Percentiles rank a stretch among this genome's conserved stretches.
Conservation (phyloP, 1,139 yeast species). For the Blastobotrys raffinosifermentans region DNA sequence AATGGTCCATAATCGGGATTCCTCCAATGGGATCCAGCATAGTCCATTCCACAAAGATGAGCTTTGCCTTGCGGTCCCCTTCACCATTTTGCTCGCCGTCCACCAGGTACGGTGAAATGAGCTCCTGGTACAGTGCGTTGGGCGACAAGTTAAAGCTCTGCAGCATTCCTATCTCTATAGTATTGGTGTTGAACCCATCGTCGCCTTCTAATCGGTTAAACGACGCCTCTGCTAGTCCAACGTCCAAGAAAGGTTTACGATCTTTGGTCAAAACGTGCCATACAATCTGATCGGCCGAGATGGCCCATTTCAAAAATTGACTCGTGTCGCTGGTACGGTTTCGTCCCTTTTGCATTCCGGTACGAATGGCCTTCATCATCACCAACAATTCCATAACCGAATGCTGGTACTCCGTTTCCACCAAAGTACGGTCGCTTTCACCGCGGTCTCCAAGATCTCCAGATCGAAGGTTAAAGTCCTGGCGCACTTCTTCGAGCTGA, state of each 20-base stretch:
- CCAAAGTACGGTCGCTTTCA: slow-evolving; percentile 24
- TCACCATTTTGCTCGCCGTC: slow-evolving; percentile 20
- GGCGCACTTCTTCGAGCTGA: slow-evolving; percentile 41
- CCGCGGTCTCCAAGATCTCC: slow-evolving; percentile 30
- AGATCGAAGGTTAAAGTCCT: slow-evolving; percentile 36
- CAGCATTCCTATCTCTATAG: slow-evolving; percentile 53
- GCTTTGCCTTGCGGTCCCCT: slow-evolving; percentile 23
- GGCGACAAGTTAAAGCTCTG: slow-evolving; percentile 65
- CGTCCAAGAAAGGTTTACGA: slow-evolving; percentile 62
- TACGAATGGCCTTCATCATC: slow-evolving; percentile 60
- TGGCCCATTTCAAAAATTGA: slow-evolving; percentile 48
- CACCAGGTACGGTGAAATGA: slow-evolving; percentile 50
- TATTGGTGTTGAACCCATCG: slow-evolving; percentile 59
- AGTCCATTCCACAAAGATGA: slow-evolving; percentile 62
- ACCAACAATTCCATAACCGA: slow-evolving; percentile 54
- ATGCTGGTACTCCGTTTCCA: slow-evolving; percentile 55
- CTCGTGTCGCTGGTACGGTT: slow-evolving; percentile 36
- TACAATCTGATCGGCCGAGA: slow-evolving; percentile 65
- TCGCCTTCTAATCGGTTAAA: slow-evolving; percentile 56
- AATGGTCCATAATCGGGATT: slow-evolving; percentile 56
- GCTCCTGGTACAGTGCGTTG: slow-evolving; percentile 62
- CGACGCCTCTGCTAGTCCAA: slow-evolving; percentile 58
- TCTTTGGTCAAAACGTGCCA: slow-evolving; percentile 63
- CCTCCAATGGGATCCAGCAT: slow-evolving; percentile 83
- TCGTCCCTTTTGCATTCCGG: slow-evolving; percentile 39